phyloP scores from a whole-genome alignment of 2,329 filamentous ascomycete genomes.

The Cladophialophora psammophila region DNA sequence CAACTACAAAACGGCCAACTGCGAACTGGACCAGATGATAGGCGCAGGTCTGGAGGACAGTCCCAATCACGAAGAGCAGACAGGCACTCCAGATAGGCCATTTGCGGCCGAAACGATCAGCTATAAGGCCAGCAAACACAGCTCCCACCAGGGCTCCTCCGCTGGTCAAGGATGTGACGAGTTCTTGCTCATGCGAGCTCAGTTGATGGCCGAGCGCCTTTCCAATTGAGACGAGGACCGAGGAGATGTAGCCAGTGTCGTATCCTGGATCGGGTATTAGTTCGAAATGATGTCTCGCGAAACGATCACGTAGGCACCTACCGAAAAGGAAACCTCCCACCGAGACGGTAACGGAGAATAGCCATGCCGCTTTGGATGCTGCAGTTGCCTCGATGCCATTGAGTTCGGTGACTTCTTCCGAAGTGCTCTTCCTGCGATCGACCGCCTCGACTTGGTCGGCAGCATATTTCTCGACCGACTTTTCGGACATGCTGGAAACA shows the following conservation, averaged over 20 bases:
- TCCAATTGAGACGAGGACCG: slow-evolving; percentile 65
- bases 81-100: slow-evolving; percentile 56
- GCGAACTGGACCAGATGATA: slow-evolving; percentile 54
- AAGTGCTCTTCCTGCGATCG: slow-evolving; percentile 22
- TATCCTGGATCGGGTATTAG: slow-evolving; percentile 49
- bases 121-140: slow-evolving; percentile 61
- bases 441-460: slow-evolving; percentile 39
- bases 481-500: slow-evolving; percentile 14
- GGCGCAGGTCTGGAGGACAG: slow-evolving; percentile 52
- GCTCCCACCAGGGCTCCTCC: slow-evolving; percentile 64
- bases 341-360: slow-evolving; percentile 63
- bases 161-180: slow-evolving; percentile 65
- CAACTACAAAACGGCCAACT: slow-evolving; percentile 54
- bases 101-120: slow-evolving; percentile 58
- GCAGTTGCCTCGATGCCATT: slow-evolving; percentile 48
- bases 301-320: background rate
- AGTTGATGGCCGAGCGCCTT: slow-evolving; percentile 50
- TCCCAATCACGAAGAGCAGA: slow-evolving; percentile 53
- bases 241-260: slow-evolving; percentile 70
- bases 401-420: slow-evolving; percentile 15
- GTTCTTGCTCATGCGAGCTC: slow-evolving; percentile 61
- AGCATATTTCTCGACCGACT: slow-evolving; percentile 39
- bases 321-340: slow-evolving; percentile 66
- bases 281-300: background rate
- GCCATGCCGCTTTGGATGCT: slow-evolving; percentile 60